phyloP scores from a whole-genome alignment of 1,139 yeast species.

The Magnusiomyces clavatus region DNA sequence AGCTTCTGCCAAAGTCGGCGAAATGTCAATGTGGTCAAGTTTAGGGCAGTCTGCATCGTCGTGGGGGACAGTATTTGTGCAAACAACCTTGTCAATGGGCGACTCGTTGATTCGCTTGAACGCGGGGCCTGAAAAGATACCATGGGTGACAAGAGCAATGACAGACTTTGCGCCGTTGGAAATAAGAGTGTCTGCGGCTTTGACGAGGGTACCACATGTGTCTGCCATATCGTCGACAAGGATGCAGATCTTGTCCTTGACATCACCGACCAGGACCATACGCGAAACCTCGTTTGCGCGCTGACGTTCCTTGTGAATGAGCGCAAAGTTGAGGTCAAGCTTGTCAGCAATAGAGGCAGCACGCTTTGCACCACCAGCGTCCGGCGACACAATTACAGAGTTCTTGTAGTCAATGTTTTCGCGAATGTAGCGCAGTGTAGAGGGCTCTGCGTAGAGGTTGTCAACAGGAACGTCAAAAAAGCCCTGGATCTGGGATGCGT shows the following conservation, averaged over 20 bases:
- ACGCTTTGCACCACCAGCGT: slow-evolving; percentile 98
- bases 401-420: slow-evolving; percentile 54
- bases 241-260: slow-evolving; percentile 72
- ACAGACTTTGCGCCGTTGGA: slow-evolving; percentile 76
- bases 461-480: slow-evolving; percentile 94
- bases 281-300: slow-evolving; percentile 87
- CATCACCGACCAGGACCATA: slow-evolving; percentile 97
- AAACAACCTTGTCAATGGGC: slow-evolving; percentile 68
- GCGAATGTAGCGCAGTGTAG: slow-evolving; percentile 76
- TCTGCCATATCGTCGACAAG: slow-evolving; percentile 98
- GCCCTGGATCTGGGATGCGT: slow-evolving; percentile 99
- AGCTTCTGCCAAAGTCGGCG: slow-evolving; percentile 76
- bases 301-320: slow-evolving; percentile 93
- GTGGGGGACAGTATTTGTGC: slow-evolving; percentile 92
- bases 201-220: slow-evolving; percentile 93
- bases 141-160: slow-evolving; percentile 93
- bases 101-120: slow-evolving; percentile 71
- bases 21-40: slow-evolving; percentile 75
- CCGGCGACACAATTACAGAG: slow-evolving; percentile 87
- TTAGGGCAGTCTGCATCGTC: slow-evolving; percentile 64
- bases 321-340: slow-evolving; percentile 83
- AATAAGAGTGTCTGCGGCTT: slow-evolving; percentile 84
- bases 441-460: slow-evolving; percentile 91
- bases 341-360: slow-evolving; percentile 93
- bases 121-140: slow-evolving; percentile 83